Percentiles rank a stretch among this genome's conserved stretches.
Conservation (phyloP, 352 stramenopile genomes). For the Pilasporangium apinafurcum region DNA sequence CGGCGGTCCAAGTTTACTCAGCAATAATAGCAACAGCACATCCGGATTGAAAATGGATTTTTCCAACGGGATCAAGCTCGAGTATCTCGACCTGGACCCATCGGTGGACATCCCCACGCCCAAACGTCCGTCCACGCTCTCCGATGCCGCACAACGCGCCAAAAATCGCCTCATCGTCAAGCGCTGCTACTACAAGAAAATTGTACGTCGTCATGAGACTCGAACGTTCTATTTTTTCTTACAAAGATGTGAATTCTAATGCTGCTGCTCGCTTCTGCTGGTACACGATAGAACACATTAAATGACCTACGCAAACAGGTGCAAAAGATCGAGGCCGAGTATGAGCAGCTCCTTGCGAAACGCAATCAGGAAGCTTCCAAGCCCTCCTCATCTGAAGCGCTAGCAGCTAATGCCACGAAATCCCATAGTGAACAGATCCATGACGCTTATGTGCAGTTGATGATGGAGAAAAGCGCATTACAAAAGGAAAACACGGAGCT, state of each 20-base stretch:
- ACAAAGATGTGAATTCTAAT: no score
- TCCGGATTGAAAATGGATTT: no score
- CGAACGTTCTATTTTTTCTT: no score
- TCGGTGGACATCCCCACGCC: constrained; percentile 3
- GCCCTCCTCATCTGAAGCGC: constrained; percentile 8
- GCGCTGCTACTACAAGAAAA: constrained; percentile 78
- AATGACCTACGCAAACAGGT: constrained; percentile 46
- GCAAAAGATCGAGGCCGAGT: constrained; percentile 26
- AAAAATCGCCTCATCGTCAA: constrained; percentile 72
- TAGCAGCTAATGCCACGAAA: neutral
- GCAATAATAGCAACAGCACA: no score
- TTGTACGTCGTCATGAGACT: constrained; percentile 42
- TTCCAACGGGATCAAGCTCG: constrained; percentile 10
- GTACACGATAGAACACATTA: constrained; percentile 45
- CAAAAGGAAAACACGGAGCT: constrained; percentile 53
- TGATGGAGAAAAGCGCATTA: constrained; percentile 37
- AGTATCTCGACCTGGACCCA: constrained; percentile 10
- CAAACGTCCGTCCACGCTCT: constrained; percentile 20
- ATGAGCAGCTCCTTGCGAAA: constrained; percentile 16
- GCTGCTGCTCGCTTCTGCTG: neutral
- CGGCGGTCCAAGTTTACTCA: no score
- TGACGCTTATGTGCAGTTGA: constrained; percentile 41
- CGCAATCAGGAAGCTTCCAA: constrained; percentile 19
- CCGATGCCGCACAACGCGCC: constrained; percentile 42
- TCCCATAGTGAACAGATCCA: constrained; percentile 11